Base-by-base conservation (phyloP, 495 filamentous ascomycete genomes). In the Penicillium paxilli region DNA sequence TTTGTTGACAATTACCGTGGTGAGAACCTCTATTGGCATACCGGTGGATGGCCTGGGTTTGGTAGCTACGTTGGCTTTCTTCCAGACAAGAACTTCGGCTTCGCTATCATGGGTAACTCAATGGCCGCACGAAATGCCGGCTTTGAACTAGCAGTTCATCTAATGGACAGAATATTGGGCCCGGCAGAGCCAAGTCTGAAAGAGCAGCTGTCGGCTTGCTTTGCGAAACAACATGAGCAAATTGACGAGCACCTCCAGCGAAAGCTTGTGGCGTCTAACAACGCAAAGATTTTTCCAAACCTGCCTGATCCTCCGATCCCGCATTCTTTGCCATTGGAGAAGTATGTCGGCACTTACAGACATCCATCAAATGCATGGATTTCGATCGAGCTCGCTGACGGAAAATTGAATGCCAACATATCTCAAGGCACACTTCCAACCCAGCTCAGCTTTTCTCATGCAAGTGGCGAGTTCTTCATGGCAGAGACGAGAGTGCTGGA, bases 41-140 rank as follows among this genome's bases (percentile, higher is more conserved):
- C 52, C 14, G 80, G 80, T 4, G 72, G 72, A 9, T 70, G 80
- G 69, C 58, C 68, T 14, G 79, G 75, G 0, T 79, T 74, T 48
- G 72, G 68, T 1, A 64, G 74, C 0, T 53, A 72, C 35, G 65
- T 83, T 2, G 69, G 68, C 12, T 79, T 78, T 52, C 49, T 84
- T 19, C 80, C 80, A 0, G 65, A 65, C 5, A 51, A 69, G 9
- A 51, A 70, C 6, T 84, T 67, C 41, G 80, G 77, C 1, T 66
- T 80, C 10, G 71, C 73, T 0, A 60, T 72, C 20, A 69, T 83
- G 62, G 74, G 58, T 1, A 84, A 83, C 47, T 49, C 37, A 1
- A 32, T 35, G 9, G 30, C 49, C 3, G 58, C 53, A 11, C 24
- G 58, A 20, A 23, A 21, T 26, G 25, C 44, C 35, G 22, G 21